Evolutionary conservation across 75 land plant genomes (phyloP), one percentile per base, ranked within the genome.

Genomic region (Pinus tabuliformis): DNA sequence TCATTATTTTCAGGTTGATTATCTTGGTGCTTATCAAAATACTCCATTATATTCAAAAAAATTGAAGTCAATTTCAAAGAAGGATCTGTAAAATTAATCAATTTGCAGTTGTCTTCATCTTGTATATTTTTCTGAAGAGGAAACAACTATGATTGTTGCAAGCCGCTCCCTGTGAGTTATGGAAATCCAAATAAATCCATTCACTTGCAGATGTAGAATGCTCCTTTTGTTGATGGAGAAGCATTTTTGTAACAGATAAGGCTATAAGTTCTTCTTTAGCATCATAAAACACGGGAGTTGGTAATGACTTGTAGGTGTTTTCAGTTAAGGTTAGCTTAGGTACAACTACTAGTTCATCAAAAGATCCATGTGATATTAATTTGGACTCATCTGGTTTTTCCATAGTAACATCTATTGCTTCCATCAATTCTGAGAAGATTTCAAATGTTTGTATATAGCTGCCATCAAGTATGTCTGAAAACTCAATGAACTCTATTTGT

Each of bases 161-260:
- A 49, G 70, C 73, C 62, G 83, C 86, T 73, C 81, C 80, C 56
- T 78, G 84, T 60, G 86, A 80, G 56, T 83, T 76, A 85, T 86
- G 86, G 93, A 93, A 93, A 77, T 93, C 95, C 77, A 93, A 75
- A 81, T 93, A 93, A 57, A 93, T 70, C 70, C 75, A 80, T 80
- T 93, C 88, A 75, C 89, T 83, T 63, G 86, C 82, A 75, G 88
- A 93, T 58, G 84, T 33, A 57, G 82, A 58, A 70, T 73, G 77
- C 49, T 73, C 73, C 56, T 80, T 81, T 20, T 81, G 15, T 6
- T 75, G 58, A 57, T 61, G n/a, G 7, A 85, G 65, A 26, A 79
- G 18, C 13, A 73, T 83, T 56, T 79, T 76, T 7, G 79, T 16
- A 75, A 86, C 37, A 4, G 59, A 21, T 57, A 45, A 57, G 3